A percentile compares a stretch with the other conserved stretches of the same genome.
Conservation (phyloP, 1,284 basidiomycete species). For the Heterobasidion parviporum region DNA sequence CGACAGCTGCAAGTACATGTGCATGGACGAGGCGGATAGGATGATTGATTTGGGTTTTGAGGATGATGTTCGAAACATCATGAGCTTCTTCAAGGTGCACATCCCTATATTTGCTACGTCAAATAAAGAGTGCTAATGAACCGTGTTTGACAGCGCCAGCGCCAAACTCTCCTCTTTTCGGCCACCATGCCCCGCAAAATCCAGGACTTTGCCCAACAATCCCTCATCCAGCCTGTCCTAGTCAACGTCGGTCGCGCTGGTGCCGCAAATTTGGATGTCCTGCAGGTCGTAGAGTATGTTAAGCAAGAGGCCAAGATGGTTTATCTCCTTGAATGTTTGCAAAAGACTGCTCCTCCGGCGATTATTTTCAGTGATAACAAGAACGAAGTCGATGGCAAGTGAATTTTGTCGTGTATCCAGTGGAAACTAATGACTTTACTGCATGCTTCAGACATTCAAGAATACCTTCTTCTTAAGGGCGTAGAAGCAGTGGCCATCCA, state of each 20-base stretch:
- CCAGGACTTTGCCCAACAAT: conserved; percentile 96
- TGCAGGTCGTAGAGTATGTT: conserved; percentile 98
- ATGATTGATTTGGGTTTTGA: conserved; percentile 99
- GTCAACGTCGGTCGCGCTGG: conserved; percentile 98
- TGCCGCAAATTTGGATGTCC: conserved; percentile 93
- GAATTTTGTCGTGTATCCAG: neutral
- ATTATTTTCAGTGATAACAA: conserved; percentile 99
- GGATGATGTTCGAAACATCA: conserved; percentile 96
- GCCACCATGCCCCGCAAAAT: conserved; percentile 99
- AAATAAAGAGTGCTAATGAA: conserved; percentile 4
- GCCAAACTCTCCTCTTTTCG: conserved; percentile 95
- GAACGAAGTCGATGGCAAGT: conserved; percentile 93
- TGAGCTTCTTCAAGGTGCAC: conserved; percentile 92
- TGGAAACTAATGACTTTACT: neutral
- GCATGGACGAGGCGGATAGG: conserved; percentile 98
- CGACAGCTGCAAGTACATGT: conserved; percentile 89
- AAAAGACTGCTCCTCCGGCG: conserved; percentile 97
- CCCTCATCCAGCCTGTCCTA: conserved; percentile 85
- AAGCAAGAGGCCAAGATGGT: conserved; percentile 99
- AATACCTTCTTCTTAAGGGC: conserved; percentile 93
- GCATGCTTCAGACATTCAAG: conserved; percentile 77
- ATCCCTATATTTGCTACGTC: neutral
- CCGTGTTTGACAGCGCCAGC: conserved; percentile 63
- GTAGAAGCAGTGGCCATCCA: conserved; percentile 99
- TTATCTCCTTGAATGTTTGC: conserved; percentile 92